phyloP scores from a whole-genome alignment of 2,329 filamentous ascomycete species.

The Colletotrichum sp. region DNA sequence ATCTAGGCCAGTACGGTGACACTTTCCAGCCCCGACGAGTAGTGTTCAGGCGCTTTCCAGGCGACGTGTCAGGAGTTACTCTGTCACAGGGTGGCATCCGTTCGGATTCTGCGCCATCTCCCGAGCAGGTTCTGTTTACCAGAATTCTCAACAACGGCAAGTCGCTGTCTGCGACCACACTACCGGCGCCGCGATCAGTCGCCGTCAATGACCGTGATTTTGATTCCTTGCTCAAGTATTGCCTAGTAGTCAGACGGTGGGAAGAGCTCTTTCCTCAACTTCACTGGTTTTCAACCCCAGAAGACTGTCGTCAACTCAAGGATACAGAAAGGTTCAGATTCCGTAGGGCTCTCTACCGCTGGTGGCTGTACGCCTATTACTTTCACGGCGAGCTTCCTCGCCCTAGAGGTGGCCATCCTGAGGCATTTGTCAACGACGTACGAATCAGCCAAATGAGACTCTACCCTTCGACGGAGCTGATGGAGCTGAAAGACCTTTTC shows the following conservation, averaged over 20 bases:
- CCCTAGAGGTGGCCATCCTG: constrained; percentile 40
- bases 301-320: constrained; percentile 49
- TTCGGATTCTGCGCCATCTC: background rate
- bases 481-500: constrained; percentile 52
- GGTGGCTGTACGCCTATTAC: constrained; percentile 60
- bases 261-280: constrained; percentile 46
- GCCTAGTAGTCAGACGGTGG: constrained; percentile 41
- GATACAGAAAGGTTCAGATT: constrained; percentile 50
- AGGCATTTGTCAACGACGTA: constrained; percentile 43
- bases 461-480: constrained; percentile 46
- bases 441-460: constrained; percentile 48
- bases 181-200: constrained; percentile 25
- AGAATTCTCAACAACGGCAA: background rate
- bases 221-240: constrained; percentile 35
- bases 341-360: constrained; percentile 55
- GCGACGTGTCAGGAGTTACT: constrained; percentile 32
- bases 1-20: constrained; percentile 34
- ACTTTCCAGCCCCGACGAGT: constrained; percentile 44
- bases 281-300: constrained; percentile 50
- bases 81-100: constrained; percentile 8
- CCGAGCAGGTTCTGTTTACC: background rate
- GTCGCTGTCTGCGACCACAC: background rate
- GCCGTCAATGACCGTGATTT: constrained; percentile 38
- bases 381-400: constrained; percentile 52
- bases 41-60: constrained; percentile 40